Percentiles rank a stretch among this genome's conserved stretches.
Evolutionary conservation across 495 filamentous ascomycete species (phyloP).

Genomic region (Aspergillus nidulans): DNA sequence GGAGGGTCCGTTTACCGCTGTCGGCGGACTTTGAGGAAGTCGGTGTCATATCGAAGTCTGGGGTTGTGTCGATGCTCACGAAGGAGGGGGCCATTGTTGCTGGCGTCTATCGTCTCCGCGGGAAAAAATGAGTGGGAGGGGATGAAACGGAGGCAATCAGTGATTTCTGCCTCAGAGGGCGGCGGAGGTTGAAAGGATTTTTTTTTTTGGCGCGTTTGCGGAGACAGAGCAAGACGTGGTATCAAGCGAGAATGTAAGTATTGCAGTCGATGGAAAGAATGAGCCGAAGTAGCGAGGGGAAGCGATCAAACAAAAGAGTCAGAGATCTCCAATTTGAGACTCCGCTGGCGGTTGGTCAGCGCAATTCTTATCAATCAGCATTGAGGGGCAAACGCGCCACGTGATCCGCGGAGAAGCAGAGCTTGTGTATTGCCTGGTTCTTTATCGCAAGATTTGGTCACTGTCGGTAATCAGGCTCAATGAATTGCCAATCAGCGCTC

Average conservation of each 20-base stretch:
- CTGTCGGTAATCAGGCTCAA: neutral
- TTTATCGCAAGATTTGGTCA: neutral
- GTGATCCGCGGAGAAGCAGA: constrained; percentile 10
- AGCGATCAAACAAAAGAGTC: neutral
- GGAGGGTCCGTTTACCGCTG: constrained; percentile 50
- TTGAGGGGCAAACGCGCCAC: constrained; percentile 2
- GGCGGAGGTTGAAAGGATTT: neutral
- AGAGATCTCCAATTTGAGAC: neutral
- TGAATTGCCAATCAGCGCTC: neutral
- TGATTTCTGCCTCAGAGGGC: constrained; percentile 1
- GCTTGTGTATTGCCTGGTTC: neutral
- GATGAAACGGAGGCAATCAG: neutral
- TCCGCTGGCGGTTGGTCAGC: constrained; percentile 3
- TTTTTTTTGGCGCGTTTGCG: neutral
- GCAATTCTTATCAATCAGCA: constrained; percentile 4
- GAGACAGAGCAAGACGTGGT: neutral
- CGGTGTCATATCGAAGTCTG: constrained; percentile 34
- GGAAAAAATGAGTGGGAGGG: neutral
- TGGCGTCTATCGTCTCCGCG: neutral
- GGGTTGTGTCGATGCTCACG: constrained; percentile 38
- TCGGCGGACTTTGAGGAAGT: constrained; percentile 18
- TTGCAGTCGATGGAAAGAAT: neutral
- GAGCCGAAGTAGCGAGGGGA: neutral
- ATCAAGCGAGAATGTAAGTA: neutral
- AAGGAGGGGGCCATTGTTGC: constrained; percentile 30